Conservation (phyloP, 495 filamentous ascomycete species). For the Aspergillus nanangensis region DNA sequence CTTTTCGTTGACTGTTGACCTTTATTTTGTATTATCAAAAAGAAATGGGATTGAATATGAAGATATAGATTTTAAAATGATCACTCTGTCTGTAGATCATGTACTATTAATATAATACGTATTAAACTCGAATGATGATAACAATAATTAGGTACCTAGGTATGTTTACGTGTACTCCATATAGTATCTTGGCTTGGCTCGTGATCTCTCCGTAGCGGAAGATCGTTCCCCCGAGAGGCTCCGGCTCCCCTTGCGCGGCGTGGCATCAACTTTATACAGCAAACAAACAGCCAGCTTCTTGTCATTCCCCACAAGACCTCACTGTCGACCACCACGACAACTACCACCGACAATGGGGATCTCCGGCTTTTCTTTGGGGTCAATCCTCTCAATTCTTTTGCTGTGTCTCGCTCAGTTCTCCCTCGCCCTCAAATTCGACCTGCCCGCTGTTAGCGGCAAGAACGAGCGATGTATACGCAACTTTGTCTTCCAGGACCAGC, state of each 20-base stretch:
- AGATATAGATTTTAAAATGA: too few species aligned
- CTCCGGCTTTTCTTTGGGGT: constrained; percentile 31
- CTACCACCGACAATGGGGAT: constrained; percentile 26
- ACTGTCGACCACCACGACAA: constrained; percentile 19
- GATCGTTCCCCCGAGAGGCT: constrained; percentile 2
- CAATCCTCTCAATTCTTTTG: constrained; percentile 27
- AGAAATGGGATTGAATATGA: too few species aligned
- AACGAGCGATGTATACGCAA: constrained; percentile 91
- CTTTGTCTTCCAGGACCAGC: constrained; percentile 86
- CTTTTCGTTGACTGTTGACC: too few species aligned
- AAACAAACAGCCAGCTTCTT: constrained; percentile 12
- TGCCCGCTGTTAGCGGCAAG: constrained; percentile 64
- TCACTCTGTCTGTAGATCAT: too few species aligned
- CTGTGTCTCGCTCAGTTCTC: constrained; percentile 53
- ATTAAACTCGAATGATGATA: too few species aligned
- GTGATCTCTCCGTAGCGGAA: constrained; percentile 4
- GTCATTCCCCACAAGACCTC: constrained; percentile 19
- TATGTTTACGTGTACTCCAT: too few species aligned
- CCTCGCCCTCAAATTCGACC: constrained; percentile 88
- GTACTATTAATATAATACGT: too few species aligned
- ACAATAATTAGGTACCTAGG: too few species aligned
- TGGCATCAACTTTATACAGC: constrained; percentile 20
- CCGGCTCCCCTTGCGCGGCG: constrained; percentile 17
- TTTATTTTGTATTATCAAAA: too few species aligned
- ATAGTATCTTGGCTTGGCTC: too few species aligned